These are phyloP conservation scores for Harringtonia aguacate DNA, from an alignment of 2,329 filamentous ascomycete species.

Conservation along the genomic window DNA sequence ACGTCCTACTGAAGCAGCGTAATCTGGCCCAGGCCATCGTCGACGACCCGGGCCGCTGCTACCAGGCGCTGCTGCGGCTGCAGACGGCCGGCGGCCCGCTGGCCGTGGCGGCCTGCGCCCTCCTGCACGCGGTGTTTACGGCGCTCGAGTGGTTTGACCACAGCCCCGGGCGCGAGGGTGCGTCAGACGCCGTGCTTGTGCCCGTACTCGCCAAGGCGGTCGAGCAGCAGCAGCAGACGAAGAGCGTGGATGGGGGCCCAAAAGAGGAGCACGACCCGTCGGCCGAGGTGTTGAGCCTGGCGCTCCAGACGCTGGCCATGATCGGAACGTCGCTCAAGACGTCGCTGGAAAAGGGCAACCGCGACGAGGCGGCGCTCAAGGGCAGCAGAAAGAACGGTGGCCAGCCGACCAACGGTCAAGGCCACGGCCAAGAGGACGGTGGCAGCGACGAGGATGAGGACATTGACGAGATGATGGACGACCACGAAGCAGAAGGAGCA, in stretches of 20 bases:
- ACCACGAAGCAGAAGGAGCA: constrained; percentile 22
- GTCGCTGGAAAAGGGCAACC: constrained; percentile 33
- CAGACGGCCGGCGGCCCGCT: constrained; percentile 35
- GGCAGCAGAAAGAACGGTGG: constrained; percentile 17
- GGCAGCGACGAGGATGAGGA: constrained; percentile 24
- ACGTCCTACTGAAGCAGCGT: too few relatives aligned
- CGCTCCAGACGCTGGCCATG: constrained; percentile 52
- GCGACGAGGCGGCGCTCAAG: constrained; percentile 26
- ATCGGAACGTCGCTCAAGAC: constrained; percentile 50
- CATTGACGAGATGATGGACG: constrained; percentile 49
- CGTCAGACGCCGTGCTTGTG: constrained; percentile 40
- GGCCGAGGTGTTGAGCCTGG: constrained; percentile 38
- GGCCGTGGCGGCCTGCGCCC: constrained; percentile 46
- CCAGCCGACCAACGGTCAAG: constrained; percentile 12
- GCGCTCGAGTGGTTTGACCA: constrained; percentile 41
- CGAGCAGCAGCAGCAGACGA: constrained; percentile 15
- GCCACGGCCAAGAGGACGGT: constrained; percentile 22
- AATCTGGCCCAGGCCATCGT: constrained; percentile 40
- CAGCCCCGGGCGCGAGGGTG: constrained; percentile 34
- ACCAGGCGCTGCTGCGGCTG: constrained; percentile 37
- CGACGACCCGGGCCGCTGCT: constrained; percentile 32
- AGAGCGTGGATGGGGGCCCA: constrained; percentile 14
- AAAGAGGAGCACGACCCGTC: constrained; percentile 5
- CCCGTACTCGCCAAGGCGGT: constrained; percentile 30
- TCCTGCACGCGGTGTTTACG: constrained; percentile 52